These are phyloP conservation scores for Biancaea sappan DNA, from an alignment of 306 rosid genomes.

Conservation along the genomic window DNA sequence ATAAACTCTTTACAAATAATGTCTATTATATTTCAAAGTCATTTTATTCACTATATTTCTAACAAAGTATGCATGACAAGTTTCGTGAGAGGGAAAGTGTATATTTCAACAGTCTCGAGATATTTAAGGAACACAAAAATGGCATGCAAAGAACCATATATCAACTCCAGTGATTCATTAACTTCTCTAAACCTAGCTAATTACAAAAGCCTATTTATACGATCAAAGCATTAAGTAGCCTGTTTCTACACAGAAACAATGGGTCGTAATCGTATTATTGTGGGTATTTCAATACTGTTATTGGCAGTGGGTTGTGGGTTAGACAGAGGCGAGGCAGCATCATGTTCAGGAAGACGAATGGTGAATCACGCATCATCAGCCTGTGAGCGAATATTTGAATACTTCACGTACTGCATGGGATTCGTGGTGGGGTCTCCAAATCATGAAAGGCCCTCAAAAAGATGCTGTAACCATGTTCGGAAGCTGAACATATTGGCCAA, in stretches of 20 bases:
- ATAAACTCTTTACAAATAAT: too few relatives aligned
- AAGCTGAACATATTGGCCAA: slow-evolving; percentile 36
- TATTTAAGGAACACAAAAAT: slow-evolving; percentile 37
- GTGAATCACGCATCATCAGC: not conserved
- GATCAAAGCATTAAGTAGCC: slow-evolving; percentile 16
- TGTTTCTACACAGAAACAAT: not conserved
- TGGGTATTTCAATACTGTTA: not conserved
- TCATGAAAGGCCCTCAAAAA: not conserved
- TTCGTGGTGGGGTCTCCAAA: slow-evolving; percentile 31
- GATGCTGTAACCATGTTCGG: slow-evolving; percentile 34
- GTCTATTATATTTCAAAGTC: too few relatives aligned
- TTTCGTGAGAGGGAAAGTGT: slow-evolving; percentile 11
- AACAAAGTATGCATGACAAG: not conserved
- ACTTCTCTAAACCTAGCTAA: not conserved
- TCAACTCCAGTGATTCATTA: not conserved
- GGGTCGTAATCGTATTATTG: not conserved
- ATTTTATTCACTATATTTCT: too few relatives aligned
- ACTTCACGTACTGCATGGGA: slow-evolving; percentile 37
- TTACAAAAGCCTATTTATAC: not conserved
- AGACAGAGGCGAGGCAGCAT: not conserved
- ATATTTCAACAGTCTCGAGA: slow-evolving; percentile 29
- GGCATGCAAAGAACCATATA: slow-evolving; percentile 17
- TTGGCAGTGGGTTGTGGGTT: not conserved
- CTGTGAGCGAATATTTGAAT: slow-evolving; percentile 34
- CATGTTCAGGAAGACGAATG: not conserved